Evolutionary conservation across 139 green algal genomes (phyloP), one percentile per base, ranked within the genome.

Genomic region (Axilococcus clingmanii): DNA sequence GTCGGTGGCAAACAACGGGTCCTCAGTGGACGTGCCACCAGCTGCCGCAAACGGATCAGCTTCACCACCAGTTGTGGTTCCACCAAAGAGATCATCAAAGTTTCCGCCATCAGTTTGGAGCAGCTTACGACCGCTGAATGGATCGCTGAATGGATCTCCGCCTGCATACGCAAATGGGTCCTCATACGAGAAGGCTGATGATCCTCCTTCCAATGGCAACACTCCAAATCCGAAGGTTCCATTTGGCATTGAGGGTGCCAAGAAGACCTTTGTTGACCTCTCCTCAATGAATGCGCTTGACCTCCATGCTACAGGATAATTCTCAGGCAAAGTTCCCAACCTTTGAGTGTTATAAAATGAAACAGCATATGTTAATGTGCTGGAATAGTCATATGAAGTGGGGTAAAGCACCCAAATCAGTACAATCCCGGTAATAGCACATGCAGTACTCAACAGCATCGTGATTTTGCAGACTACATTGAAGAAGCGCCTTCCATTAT

Each of bases 401-500:
- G 71, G 71, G 61, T 79, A 79, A 3, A 79, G 59, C 29, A 74
- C 31, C 71, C 71, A 79, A 27, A 79, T 34, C 14, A 79, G 57
- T 6, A 76, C 44, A 25, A 79, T 40, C 31, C 64, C 71, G 17
- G 37, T 12, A 23, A 76, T 50, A 19, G 44, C 29, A 15, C 45
- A 35, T 22, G 51, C 20, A 16, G 53, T 63, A 30, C 45, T 59
- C 30, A 79, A 29, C 40, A 67, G 24, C 37, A 57, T 61, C 28
- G 31, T 35, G 16, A 60, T 11, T 34, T 58, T 57, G 59, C 53
- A 68, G 5, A 62, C 22, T 36, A 24, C 19, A 47, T 58, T 71
- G 56, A 62, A 72, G 34, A 64, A 52, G n/a, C 36, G 14, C 7
- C 16, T 36, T 17, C 17, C 22, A 28, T 45, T 54, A 15, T 50